These are phyloP conservation scores for Citrullus mucosospermus DNA, from an alignment of 306 rosid species.

Conservation along the genomic window DNA sequence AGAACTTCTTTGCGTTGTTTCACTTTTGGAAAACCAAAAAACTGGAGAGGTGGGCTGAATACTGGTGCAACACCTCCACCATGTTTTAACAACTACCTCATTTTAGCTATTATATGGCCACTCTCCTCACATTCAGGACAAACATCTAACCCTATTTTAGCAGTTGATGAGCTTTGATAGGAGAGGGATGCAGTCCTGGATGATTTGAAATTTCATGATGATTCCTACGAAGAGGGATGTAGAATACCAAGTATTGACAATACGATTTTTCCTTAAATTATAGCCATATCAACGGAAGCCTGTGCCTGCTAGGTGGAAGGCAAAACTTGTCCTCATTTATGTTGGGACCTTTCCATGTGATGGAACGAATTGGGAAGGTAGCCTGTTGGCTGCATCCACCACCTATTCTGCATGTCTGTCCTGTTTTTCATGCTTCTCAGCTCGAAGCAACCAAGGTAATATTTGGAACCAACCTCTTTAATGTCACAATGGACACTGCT, in stretches of 20 bases:
- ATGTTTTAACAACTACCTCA: neutral
- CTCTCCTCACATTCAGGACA: neutral
- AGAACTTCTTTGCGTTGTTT: neutral
- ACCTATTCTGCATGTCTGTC: too few species aligned
- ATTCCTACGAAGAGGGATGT: neutral
- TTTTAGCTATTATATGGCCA: neutral
- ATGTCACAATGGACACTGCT: too few species aligned
- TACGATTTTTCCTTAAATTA: neutral
- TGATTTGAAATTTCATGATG: neutral
- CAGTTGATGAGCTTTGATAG: neutral
- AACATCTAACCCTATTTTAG: neutral
- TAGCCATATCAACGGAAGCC: neutral
- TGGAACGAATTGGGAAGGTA: neutral
- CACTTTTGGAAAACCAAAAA: neutral
- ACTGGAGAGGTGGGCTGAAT: neutral
- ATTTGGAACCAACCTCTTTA: too few species aligned
- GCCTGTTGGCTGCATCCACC: too few species aligned
- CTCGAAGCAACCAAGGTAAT: too few species aligned
- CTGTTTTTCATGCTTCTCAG: too few species aligned
- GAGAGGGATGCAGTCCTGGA: neutral
- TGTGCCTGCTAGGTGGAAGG: neutral
- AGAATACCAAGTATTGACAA: neutral
- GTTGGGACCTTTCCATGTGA: neutral
- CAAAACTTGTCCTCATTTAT: neutral
- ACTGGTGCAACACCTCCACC: neutral